phyloP scores from a whole-genome alignment of 2,329 filamentous ascomycete species.

The Aspergillus brasiliensis region DNA sequence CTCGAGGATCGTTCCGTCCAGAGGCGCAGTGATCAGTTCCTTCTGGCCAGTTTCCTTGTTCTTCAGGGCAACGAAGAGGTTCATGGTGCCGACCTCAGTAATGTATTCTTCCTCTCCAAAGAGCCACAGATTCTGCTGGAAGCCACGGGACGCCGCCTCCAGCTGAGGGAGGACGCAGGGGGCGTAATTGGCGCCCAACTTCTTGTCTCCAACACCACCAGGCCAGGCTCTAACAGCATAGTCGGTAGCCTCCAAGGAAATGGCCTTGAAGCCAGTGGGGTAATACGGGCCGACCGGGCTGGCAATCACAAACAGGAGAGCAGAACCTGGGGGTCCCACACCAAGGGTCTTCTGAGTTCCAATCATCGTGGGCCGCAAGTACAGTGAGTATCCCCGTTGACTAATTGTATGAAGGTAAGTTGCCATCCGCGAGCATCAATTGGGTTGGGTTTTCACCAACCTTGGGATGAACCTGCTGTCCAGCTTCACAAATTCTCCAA shows the following conservation, averaged over 20 bases:
- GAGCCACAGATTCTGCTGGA: constrained; percentile 98
- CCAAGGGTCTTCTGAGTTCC: constrained; percentile 94
- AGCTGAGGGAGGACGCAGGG: constrained; percentile 97
- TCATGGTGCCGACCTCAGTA: constrained; percentile 99
- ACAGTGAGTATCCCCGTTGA: constrained; percentile 83
- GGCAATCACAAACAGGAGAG: constrained; percentile 91
- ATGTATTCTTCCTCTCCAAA: constrained; percentile 95
- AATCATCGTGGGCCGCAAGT: constrained; percentile 95
- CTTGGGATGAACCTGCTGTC: constrained; percentile 89
- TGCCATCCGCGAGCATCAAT: background rate
- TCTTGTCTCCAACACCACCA: constrained; percentile 96
- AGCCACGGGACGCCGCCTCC: constrained; percentile 84
- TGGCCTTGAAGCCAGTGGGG: constrained; percentile 95
- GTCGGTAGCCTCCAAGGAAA: constrained; percentile 92
- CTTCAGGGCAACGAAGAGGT: constrained; percentile 85
- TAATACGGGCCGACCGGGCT: constrained; percentile 98
- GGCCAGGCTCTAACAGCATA: constrained; percentile 98
- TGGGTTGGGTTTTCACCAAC: constrained; percentile 42
- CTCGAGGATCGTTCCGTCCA: constrained; percentile 95
- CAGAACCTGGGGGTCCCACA: constrained; percentile 86
- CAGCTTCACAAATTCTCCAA: constrained; percentile 75
- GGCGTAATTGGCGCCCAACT: constrained; percentile 98
- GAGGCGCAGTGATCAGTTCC: constrained; percentile 89
- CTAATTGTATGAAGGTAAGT: constrained; percentile 32
- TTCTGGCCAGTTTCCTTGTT: constrained; percentile 87